Evolutionary conservation across 1,139 yeast species (phyloP), one percentile per base, ranked within the genome.

Genomic region (Wickerhamomyces sp.): DNA sequence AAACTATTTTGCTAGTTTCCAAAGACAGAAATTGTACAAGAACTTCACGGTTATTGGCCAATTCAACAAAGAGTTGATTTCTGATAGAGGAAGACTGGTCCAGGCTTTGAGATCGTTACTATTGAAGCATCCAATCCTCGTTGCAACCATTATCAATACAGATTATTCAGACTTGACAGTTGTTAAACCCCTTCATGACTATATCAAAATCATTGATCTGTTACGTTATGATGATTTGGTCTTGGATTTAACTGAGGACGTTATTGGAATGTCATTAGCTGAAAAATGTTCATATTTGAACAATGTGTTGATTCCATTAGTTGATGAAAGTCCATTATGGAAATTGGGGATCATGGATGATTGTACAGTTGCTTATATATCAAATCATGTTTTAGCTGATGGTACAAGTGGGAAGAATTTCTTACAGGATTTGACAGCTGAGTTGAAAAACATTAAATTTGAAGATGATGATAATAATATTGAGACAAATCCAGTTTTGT

Each of bases 301-400:
- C 29, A 18, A 41, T 1, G 43, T 53, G 13, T 44, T 32, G 7
- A 42, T 53, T 47, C 36, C 49, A 15, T 55, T 51, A 33, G 55
- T 45, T 3, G 31, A 46, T 13, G 54, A 46, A 18, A 38, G 45
- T 4, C 42, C 52, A 0, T 27, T 50, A 7, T 55, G 57, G 56
- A 54, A 43, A 37, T 32, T 55, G n/a, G 51, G 45, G 1, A 30
- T 49, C 18, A 23, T 53, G n/a, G 50, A 53, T 36, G 52, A 46
- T 23, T 6, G 37, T 14, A 55, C 59, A 0, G 7, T 55, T 18
- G 50, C 41, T 4, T 47, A 43, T 39, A 30, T 55, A n/a, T 45
- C 54, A 7, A 53, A 52, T 35, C 59, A 55, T 41, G 46, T 46
- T 35, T 32, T 52, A 6, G 44, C 57, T 4, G 59, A 55, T 40